These are phyloP conservation scores for Plasmodium chabaudi DNA, from an alignment of 169 alveolate genomes.

Conservation along the genomic window DNA sequence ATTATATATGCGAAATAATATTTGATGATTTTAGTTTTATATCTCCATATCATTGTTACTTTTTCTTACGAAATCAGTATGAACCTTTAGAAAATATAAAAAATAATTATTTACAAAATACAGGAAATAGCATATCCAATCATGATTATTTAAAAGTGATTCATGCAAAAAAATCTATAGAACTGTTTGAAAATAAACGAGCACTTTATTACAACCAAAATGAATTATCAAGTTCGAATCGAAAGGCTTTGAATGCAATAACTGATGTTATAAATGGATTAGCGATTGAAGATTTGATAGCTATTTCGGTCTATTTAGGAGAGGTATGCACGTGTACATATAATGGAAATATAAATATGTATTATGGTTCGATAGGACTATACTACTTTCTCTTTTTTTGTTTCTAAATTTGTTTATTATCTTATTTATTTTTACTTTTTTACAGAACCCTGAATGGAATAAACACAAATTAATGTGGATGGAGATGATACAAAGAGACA, in stretches of 20 bases:
- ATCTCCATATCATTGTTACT: slow-evolving; percentile 75
- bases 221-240: slow-evolving; percentile 16
- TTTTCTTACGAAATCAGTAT: slow-evolving; percentile 58
- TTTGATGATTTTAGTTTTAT: slow-evolving; percentile 67
- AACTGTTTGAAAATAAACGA: slow-evolving; percentile 36
- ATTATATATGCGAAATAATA: slow-evolving; percentile 63
- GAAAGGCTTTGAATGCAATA: slow-evolving; percentile 19
- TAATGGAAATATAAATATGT: not conserved
- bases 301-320: slow-evolving; percentile 39
- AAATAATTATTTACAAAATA: slow-evolving; percentile 23
- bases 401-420: not conserved
- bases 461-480: slow-evolving; percentile 75
- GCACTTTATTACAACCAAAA: slow-evolving; percentile 43
- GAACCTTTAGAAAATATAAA: slow-evolving; percentile 24
- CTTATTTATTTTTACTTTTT: not conserved
- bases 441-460: slow-evolving; percentile 80
- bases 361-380: not conserved
- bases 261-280: slow-evolving; percentile 34
- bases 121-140: not conserved
- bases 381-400: not conserved
- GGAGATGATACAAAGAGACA: slow-evolving; percentile 80
- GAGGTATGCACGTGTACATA: slow-evolving; percentile 41
- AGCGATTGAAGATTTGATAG: slow-evolving; percentile 47
- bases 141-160: slow-evolving; percentile 26
- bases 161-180: slow-evolving; percentile 33